phyloP scores from a whole-genome alignment of 768 basidiomycete species.

The Coprinellus micaceus region DNA sequence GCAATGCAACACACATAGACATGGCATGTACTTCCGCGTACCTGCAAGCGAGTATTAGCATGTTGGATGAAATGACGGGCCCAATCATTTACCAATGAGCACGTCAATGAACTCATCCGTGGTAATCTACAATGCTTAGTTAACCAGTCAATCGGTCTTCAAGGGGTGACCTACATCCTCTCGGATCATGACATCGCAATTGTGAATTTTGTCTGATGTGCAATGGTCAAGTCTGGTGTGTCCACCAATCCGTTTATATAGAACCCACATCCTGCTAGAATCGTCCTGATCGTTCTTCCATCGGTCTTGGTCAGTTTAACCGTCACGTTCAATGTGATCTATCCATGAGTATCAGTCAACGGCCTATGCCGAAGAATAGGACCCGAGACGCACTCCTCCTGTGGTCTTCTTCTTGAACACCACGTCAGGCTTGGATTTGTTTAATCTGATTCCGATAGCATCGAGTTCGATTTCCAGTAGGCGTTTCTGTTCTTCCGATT shows the following conservation, averaged over 20 bases:
- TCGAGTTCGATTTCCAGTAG: slow-evolving; percentile 92
- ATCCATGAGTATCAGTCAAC: slow-evolving; percentile 7
- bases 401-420: slow-evolving; percentile 93
- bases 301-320: slow-evolving; percentile 94
- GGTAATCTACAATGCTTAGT: slow-evolving; percentile 58
- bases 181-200: slow-evolving; percentile 97
- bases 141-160: slow-evolving; percentile 7
- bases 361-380: no score
- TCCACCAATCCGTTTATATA: neutral
- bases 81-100: slow-evolving; percentile 64
- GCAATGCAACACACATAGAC: slow-evolving; percentile 60
- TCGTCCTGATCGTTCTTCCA: slow-evolving; percentile 90
- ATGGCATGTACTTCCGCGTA: slow-evolving; percentile 92
- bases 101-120: slow-evolving; percentile 98
- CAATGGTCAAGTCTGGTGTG: neutral
- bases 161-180: slow-evolving; percentile 70
- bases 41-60: slow-evolving; percentile 38
- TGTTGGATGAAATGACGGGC: neutral
- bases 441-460: slow-evolving; percentile 93
- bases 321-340: slow-evolving; percentile 91
- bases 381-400: slow-evolving; percentile 87
- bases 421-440: slow-evolving; percentile 86
- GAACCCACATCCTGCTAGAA: slow-evolving; percentile 79
- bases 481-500: slow-evolving; percentile 85
- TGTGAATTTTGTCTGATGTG: slow-evolving; percentile 74